Base-by-base conservation (phyloP, 148 eudicot genomes). In the Polygonum aviculare region DNA sequence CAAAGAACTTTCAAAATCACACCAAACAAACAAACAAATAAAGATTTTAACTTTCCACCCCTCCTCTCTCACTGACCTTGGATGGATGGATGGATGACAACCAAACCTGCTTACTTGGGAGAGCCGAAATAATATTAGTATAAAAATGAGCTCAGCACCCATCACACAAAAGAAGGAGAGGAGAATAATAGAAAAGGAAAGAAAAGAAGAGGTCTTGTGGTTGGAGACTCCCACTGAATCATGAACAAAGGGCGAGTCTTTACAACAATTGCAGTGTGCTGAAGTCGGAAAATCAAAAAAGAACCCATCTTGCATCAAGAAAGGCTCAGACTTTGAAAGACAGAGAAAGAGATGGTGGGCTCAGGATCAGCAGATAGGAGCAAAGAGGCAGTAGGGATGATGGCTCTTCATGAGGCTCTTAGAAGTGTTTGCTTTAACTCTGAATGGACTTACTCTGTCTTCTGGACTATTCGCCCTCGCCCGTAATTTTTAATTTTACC, bases 361-460 rank as follows among this genome's bases (percentile, higher is more conserved):
- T 84, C 98, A 86, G 88, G 85, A 82, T 77, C 80, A 82, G 77
- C 78, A 67, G 94, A 87, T 76, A 88, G 91, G 74, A 88, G 91
- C 91, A 93, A 91, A 88, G 98, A 93, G 79, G 98, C 98, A 55
- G 92, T 89, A 52, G 98, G 98, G 86, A 93, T 93, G 97, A 91
- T 93, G 96, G 98, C 98, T 70, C 94, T 93, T 89, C 98, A 93
- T 81, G 98, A 93, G 83, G 90, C 98, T 50, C 90, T 93, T 73
- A 83, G 98, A 87, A 85, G 77, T 60, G 87, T 93, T 77, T 91
- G 98, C 83, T 81, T 89, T n/a, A 88, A 83, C 85, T 83, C 98
- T 16, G 98, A 93, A 79, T 93, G 98, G 98, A 89, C 92, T 89
- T 93, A 93, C 87, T 93, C 98, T 59, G 98, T 93, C 80, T 93